phyloP scores from a whole-genome alignment of 805 yeast genomes.

The Wickerhamomyces bovis region DNA sequence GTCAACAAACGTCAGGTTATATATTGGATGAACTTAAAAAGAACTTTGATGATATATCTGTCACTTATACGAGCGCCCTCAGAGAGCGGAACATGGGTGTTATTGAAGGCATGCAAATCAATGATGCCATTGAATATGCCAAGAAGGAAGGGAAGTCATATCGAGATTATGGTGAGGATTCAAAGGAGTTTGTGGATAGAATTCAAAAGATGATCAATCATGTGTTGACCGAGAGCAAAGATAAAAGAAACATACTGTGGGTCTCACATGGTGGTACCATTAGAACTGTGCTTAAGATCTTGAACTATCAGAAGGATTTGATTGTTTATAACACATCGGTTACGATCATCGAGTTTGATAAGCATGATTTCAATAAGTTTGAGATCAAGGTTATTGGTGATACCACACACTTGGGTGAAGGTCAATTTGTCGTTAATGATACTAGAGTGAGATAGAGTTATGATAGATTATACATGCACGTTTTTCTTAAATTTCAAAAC shows the following conservation, averaged over 20 bases:
- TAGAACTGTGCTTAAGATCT: conserved; percentile 48
- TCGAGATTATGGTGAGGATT: conserved; percentile 61
- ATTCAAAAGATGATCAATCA: conserved; percentile 39
- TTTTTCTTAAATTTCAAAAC: too few relatives aligned
- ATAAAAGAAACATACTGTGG: conserved; percentile 45
- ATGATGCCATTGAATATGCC: conserved; percentile 52
- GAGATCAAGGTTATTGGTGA: conserved; percentile 53
- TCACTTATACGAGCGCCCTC: conserved; percentile 34
- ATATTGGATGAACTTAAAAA: conserved; percentile 26
- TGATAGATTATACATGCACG: neutral
- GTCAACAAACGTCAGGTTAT: conserved; percentile 49
- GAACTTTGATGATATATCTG: conserved; percentile 22
- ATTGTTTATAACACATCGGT: conserved; percentile 76
- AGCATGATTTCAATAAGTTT: conserved; percentile 31
- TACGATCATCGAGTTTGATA: conserved; percentile 55
- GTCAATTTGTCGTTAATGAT: conserved; percentile 43
- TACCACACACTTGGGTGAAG: conserved; percentile 59
- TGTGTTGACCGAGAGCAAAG: conserved; percentile 35
- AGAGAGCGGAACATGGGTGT: conserved; percentile 79
- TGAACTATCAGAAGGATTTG: conserved; percentile 37
- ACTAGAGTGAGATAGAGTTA: conserved; percentile 29
- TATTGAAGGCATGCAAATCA: conserved; percentile 67
- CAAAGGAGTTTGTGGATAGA: conserved; percentile 40
- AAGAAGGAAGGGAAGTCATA: conserved; percentile 47
- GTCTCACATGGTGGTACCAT: conserved; percentile 84